A percentile compares a stretch with the other conserved stretches of the same genome.
Evolutionary conservation across 495 filamentous ascomycete genomes (phyloP).

Genomic region (Xylaria venustula): DNA sequence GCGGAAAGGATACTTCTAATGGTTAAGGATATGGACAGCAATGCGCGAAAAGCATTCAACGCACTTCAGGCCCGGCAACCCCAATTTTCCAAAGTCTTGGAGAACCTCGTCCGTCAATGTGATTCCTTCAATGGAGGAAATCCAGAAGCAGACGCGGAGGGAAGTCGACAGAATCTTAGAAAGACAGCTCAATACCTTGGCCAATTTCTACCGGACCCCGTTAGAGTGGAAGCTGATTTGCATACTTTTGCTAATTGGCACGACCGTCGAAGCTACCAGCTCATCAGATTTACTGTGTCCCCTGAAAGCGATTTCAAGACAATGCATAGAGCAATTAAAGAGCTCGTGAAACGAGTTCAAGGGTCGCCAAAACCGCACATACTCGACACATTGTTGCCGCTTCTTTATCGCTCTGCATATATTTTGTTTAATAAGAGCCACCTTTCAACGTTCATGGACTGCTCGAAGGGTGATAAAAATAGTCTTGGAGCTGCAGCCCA

Average conservation of each 20-base stretch:
- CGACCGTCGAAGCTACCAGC: slow-evolving; percentile 85
- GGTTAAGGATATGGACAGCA: slow-evolving; percentile 71
- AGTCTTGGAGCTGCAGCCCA: slow-evolving; percentile 76
- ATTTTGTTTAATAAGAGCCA: slow-evolving; percentile 93
- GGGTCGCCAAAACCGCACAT: slow-evolving; percentile 49
- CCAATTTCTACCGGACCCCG: slow-evolving; percentile 71
- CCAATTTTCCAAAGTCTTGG: slow-evolving; percentile 65
- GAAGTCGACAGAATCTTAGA: slow-evolving; percentile 65
- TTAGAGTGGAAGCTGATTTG: slow-evolving; percentile 66
- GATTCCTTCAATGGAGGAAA: slow-evolving; percentile 87
- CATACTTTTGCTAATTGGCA: slow-evolving; percentile 90
- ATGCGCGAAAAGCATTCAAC: slow-evolving; percentile 83
- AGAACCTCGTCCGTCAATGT: slow-evolving; percentile 72
- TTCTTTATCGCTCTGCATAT: slow-evolving; percentile 79
- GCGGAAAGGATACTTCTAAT: slow-evolving; percentile 82
- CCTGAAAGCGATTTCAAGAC: slow-evolving; percentile 91
- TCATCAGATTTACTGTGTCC: slow-evolving; percentile 80
- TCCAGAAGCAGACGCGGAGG: slow-evolving; percentile 67
- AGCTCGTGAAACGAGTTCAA: slow-evolving; percentile 80
- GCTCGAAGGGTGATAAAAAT: slow-evolving; percentile 76
- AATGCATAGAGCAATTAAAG: slow-evolving; percentile 83
- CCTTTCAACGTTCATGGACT: slow-evolving; percentile 83
- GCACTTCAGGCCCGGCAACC: slow-evolving; percentile 76
- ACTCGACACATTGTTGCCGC: slow-evolving; percentile 75
- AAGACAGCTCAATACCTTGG: slow-evolving; percentile 65